phyloP scores from a whole-genome alignment of 1,139 yeast genomes.

The Lodderomyces oxycetoniae region DNA sequence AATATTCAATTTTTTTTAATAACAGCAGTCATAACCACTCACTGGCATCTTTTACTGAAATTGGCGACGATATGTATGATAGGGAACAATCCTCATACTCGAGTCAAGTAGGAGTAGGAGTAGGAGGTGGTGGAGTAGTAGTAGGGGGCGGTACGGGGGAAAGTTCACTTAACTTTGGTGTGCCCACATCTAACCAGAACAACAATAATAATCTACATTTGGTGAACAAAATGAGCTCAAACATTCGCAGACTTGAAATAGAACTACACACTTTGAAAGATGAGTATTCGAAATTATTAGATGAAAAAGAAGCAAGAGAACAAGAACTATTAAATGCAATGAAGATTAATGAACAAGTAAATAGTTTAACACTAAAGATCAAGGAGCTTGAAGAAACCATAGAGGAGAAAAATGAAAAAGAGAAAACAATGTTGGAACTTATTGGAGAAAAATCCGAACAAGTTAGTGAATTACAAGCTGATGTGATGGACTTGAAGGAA shows the following conservation, averaged over 20 bases:
- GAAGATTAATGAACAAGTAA: conserved; percentile 49
- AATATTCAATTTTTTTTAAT: conserved; percentile 16
- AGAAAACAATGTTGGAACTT: conserved; percentile 64
- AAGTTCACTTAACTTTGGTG: conserved; percentile 6
- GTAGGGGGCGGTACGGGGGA: not conserved
- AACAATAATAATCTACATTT: conserved; percentile 46
- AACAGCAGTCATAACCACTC: conserved; percentile 12
- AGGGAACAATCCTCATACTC: conserved; percentile 9
- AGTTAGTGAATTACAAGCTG: conserved; percentile 82
- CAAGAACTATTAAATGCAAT: conserved; percentile 50
- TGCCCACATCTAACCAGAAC: conserved; percentile 7
- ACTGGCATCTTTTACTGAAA: conserved; percentile 20
- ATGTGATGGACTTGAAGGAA: conserved; percentile 82
- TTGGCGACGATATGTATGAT: conserved; percentile 14
- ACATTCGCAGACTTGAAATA: conserved; percentile 72
- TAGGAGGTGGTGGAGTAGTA: conserved; percentile 6
- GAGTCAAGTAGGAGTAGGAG: conserved; percentile 1
- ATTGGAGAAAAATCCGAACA: conserved; percentile 87
- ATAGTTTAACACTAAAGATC: conserved; percentile 31
- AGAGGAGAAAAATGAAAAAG: conserved; percentile 34
- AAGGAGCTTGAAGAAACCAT: conserved; percentile 33
- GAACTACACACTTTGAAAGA: conserved; percentile 66
- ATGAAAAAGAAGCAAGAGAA: conserved; percentile 64
- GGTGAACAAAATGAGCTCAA: conserved; percentile 67
- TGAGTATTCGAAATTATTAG: conserved; percentile 49